Percentiles rank a stretch among this genome's conserved stretches.
These are phyloP conservation scores for Sordariomycetes sp. DNA, from an alignment of 2,329 filamentous ascomycete genomes.

Conservation along the genomic window DNA sequence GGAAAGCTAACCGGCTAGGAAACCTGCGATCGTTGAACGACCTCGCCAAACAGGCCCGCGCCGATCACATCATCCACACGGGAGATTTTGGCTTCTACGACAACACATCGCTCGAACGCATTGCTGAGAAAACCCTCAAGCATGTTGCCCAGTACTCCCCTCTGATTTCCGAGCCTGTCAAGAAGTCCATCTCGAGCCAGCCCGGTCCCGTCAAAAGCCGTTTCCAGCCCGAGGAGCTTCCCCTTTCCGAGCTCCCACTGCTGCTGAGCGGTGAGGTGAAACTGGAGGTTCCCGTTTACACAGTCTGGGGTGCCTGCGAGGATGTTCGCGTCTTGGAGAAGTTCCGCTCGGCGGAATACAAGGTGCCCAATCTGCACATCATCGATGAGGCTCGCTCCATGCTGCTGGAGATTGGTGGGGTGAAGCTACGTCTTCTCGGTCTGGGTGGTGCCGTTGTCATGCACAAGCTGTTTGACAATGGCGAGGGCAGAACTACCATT, in stretches of 20 bases:
- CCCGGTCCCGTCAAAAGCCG: constrained; percentile 77
- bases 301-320: constrained; percentile 97
- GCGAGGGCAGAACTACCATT: constrained; percentile 94
- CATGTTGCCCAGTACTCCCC: constrained; percentile 98
- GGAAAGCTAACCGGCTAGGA: no score
- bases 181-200: constrained; percentile 58
- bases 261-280: constrained; percentile 84
- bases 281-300: constrained; percentile 94
- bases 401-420: constrained; percentile 86
- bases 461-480: constrained; percentile 99
- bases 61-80: constrained; percentile 97
- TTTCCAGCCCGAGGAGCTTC: constrained; percentile 72
- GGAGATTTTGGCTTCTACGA: constrained; percentile 99
- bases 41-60: constrained; percentile 85
- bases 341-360: constrained; percentile 95
- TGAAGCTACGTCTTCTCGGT: constrained; percentile 89
- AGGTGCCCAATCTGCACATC: constrained; percentile 93
- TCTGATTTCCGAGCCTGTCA: constrained; percentile 70
- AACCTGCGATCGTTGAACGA: constrained; percentile 95
- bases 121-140: constrained; percentile 97
- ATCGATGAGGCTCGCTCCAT: constrained; percentile 97
- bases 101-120: constrained; percentile 87
- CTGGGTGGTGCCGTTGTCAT: constrained; percentile 95
- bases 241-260: constrained; percentile 83
- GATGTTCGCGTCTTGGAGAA: constrained; percentile 96